phyloP scores from a whole-genome alignment of 768 basidiomycete genomes.

The Tylopilus felleus region DNA sequence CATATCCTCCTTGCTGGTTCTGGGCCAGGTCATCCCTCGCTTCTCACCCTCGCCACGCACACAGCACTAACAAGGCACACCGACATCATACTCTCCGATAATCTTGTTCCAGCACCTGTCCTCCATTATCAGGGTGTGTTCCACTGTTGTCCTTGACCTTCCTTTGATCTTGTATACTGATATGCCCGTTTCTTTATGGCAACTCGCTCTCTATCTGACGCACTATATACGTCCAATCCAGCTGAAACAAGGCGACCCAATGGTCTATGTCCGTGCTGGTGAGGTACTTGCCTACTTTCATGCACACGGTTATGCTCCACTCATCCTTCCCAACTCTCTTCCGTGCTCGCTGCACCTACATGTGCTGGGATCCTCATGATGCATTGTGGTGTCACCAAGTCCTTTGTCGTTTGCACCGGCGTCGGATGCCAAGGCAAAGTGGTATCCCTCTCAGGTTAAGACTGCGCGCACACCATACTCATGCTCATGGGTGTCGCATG shows the following conservation, averaged over 20 bases:
- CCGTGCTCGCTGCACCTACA: constrained; percentile 84
- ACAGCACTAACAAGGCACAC: constrained; percentile 74
- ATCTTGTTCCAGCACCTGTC: constrained; percentile 88
- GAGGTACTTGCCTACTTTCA: constrained; percentile 96
- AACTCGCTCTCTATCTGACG: too few relatives aligned
- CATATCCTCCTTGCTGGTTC: constrained; percentile 26
- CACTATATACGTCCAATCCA: neutral
- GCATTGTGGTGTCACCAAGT: constrained; percentile 82
- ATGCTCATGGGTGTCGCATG: too few relatives aligned
- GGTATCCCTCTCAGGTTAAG: too few relatives aligned
- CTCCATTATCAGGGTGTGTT: too few relatives aligned
- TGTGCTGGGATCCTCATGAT: constrained; percentile 93
- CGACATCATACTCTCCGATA: constrained; percentile 90
- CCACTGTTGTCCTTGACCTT: too few relatives aligned
- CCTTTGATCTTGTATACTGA: neutral
- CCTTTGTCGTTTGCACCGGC: too few relatives aligned
- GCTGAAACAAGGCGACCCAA: too few relatives aligned
- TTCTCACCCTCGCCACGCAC: constrained; percentile 87
- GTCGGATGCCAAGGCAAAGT: too few relatives aligned
- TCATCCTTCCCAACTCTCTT: constrained; percentile 90
- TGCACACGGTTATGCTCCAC: constrained; percentile 73
- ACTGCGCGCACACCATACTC: too few relatives aligned
- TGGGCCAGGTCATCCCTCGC: constrained; percentile 77
- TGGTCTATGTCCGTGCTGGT: constrained; percentile 54
- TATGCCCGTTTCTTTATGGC: neutral